A percentile compares a stretch with the other conserved stretches of the same genome.
phyloP scores from a whole-genome alignment of 2,329 filamentous ascomycete genomes.

The Hymenoscyphus salicellus region DNA sequence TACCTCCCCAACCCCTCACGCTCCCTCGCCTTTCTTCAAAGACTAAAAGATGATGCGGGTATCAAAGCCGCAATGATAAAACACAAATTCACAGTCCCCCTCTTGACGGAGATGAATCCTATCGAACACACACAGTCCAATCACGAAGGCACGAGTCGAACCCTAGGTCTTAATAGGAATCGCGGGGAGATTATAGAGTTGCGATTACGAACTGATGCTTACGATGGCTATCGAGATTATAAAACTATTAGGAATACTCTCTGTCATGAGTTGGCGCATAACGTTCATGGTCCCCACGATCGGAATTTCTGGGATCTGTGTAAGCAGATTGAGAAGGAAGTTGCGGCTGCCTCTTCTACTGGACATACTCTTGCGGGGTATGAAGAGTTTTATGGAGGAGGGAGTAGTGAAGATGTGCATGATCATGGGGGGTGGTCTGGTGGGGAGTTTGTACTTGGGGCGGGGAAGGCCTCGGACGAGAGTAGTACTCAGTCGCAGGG shows the following conservation, averaged over 20 bases:
- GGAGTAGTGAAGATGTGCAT: slow-evolving; percentile 54
- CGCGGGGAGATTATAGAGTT: slow-evolving; percentile 86
- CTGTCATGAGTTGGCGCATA: slow-evolving; percentile 93
- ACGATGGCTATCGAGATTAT: slow-evolving; percentile 92
- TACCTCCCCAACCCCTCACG: slow-evolving; percentile 75
- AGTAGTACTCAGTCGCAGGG: slow-evolving; percentile 39
- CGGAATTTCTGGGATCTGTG: slow-evolving; percentile 86
- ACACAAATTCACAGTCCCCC: slow-evolving; percentile 78
- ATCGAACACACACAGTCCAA: slow-evolving; percentile 68
- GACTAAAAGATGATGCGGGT: slow-evolving; percentile 77
- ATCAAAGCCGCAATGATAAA: slow-evolving; percentile 80
- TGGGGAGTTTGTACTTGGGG: slow-evolving; percentile 72
- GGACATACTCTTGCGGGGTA: slow-evolving; percentile 60
- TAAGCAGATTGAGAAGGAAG: slow-evolving; percentile 81
- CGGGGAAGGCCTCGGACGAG: slow-evolving; percentile 43
- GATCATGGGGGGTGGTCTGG: slow-evolving; percentile 77
- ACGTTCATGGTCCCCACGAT: slow-evolving; percentile 82
- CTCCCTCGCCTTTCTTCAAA: slow-evolving; percentile 68
- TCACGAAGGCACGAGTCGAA: slow-evolving; percentile 70
- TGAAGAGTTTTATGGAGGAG: slow-evolving; percentile 59
- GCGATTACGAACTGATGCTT: slow-evolving; percentile 84
- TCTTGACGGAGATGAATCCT: slow-evolving; percentile 96
- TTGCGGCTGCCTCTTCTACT: slow-evolving; percentile 72
- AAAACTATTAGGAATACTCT: slow-evolving; percentile 85
- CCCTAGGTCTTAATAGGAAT: slow-evolving; percentile 84